These are phyloP conservation scores for Mucor lusitanicus DNA, from an alignment of 371 early-diverging fungal species.

Conservation along the genomic window DNA sequence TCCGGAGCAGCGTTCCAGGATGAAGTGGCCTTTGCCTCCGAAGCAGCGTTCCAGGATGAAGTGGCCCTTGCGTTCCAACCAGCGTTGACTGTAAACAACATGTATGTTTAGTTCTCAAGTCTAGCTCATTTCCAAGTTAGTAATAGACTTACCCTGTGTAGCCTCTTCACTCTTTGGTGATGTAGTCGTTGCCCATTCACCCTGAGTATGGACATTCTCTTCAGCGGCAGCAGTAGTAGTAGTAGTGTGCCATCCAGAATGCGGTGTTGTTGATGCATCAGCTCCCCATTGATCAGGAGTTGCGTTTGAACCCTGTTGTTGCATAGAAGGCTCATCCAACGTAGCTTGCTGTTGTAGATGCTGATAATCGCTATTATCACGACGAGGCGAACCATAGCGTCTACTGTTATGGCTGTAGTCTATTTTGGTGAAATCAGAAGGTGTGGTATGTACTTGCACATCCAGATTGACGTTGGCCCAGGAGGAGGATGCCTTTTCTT, in stretches of 20 bases:
- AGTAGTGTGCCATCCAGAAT: neutral
- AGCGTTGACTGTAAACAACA: neutral
- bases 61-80: neutral
- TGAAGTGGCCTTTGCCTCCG: neutral
- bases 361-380: neutral
- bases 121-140: neutral
- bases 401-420: neutral
- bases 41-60: no score
- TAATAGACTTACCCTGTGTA: neutral
- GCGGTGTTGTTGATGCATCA: neutral
- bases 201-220: neutral
- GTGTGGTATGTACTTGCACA: neutral
- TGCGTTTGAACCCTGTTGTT: neutral
- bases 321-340: neutral
- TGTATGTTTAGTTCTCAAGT: neutral
- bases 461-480: slow-evolving; percentile 3
- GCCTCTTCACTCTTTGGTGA: neutral
- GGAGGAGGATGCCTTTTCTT: slow-evolving; percentile 11
- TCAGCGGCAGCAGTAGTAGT: no score
- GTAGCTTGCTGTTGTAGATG: neutral
- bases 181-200: neutral
- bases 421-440: neutral
- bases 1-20: neutral
- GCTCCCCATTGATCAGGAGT: neutral
- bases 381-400: neutral